These are phyloP conservation scores for Phytophthora cryptogea DNA, from an alignment of 352 stramenopile species.

Conservation along the genomic window DNA sequence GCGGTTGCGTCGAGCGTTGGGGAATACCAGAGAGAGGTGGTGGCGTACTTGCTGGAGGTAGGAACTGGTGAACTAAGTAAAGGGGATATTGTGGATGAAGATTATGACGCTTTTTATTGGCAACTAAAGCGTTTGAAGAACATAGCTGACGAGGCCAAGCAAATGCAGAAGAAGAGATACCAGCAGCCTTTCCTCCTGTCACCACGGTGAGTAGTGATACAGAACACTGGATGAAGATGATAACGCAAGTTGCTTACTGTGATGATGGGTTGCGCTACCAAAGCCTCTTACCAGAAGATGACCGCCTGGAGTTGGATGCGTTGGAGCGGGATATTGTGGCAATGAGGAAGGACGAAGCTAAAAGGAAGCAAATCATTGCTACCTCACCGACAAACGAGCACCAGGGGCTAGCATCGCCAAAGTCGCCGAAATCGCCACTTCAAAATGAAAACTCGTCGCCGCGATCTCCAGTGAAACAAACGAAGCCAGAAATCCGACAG, in stretches of 20 bases:
- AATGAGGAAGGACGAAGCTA: conserved; percentile 29
- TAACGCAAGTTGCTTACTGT: not conserved
- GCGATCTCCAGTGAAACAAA: conserved; percentile 13
- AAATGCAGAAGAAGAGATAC: conserved; percentile 74
- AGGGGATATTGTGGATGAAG: not conserved
- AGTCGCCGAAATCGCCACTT: conserved; percentile 6
- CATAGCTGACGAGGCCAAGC: conserved; percentile 63
- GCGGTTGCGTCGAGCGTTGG: conserved; percentile 22
- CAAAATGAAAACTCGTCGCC: conserved; percentile 7
- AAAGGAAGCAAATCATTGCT: conserved; percentile 23
- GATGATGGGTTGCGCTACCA: not conserved
- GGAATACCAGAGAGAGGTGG: conserved; percentile 73
- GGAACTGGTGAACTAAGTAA: not conserved
- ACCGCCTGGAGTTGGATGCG: conserved; percentile 50
- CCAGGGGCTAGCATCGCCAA: conserved; percentile 8
- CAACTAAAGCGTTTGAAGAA: conserved; percentile 59
- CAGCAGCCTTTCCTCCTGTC: conserved; percentile 72
- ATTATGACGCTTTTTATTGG: not conserved
- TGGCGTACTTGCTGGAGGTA: conserved; percentile 76
- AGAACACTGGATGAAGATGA: not conserved
- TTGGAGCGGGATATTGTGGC: conserved; percentile 51
- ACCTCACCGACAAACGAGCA: conserved; percentile 10
- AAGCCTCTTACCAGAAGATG: conserved; percentile 68
- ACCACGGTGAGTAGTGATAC: conserved; percentile 34
- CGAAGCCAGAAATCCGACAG: conserved; percentile 16